These are phyloP conservation scores for Candida andamanensis DNA, from an alignment of 805 yeast genomes.

Conservation along the genomic window DNA sequence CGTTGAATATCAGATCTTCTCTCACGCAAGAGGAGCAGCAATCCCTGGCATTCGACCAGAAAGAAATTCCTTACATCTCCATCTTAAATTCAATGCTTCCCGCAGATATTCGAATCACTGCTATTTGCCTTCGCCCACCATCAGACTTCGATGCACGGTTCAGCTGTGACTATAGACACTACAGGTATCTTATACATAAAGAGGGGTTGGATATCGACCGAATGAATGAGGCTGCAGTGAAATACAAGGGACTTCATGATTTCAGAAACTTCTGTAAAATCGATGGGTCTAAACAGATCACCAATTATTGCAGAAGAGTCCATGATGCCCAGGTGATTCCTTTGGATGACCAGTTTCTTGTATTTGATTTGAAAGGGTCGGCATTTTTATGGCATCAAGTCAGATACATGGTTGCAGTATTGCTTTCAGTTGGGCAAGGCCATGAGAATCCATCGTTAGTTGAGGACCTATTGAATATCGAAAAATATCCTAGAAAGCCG, in stretches of 20 bases:
- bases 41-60: constrained; percentile 49
- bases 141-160: constrained; percentile 83
- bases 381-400: constrained; percentile 99
- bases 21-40: constrained; percentile 58
- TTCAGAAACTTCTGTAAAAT: constrained; percentile 92
- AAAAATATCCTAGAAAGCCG: constrained; percentile 62
- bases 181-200: constrained; percentile 71
- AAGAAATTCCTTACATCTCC: constrained; percentile 72
- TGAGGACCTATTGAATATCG: constrained; percentile 52
- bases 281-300: constrained; percentile 90
- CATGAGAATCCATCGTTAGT: constrained; percentile 61
- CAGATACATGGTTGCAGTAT: constrained; percentile 84
- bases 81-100: constrained; percentile 78
- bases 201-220: constrained; percentile 50
- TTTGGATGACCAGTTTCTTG: constrained; percentile 44
- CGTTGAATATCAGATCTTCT: constrained; percentile 68
- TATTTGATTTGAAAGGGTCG: constrained; percentile 74
- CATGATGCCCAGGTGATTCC: constrained; percentile 45
- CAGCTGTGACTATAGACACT: constrained; percentile 82
- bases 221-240: constrained; percentile 66
- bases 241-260: constrained; percentile 73
- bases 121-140: constrained; percentile 81
- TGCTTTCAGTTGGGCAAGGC: constrained; percentile 76
- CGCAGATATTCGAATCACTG: constrained; percentile 74
- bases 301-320: constrained; percentile 67